Evolutionary conservation across 768 basidiomycete species (phyloP), one percentile per base, ranked within the genome.

Genomic region (Boletus edulis): DNA sequence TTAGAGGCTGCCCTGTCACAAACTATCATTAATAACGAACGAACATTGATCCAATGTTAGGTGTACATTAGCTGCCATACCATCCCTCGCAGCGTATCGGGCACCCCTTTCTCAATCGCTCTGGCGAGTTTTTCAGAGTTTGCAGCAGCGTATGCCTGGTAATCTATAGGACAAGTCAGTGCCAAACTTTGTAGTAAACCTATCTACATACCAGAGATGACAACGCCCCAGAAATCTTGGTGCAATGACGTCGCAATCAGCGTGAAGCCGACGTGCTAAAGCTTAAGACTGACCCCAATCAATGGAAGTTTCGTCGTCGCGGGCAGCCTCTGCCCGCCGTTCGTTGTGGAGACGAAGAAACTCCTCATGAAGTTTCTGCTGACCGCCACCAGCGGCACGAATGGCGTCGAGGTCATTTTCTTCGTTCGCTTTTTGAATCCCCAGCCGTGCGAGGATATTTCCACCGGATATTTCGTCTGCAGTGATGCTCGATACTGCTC

Each of bases 11-110:
- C 89, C 89, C 91, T 94, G 56, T 63, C 55, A 53, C 32, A 60
- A 62, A 41, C 32, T 43, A 46, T 47, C 42, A 64, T 62, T 20
- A 61, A 51, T 48, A 56, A 46, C n/a, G 43, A 35, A 43, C 49
- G 52, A 38, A 39, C 17, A 45, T 29, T 29, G n/a, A 52, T 55
- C 35, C 24, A 4, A 54, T 45, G 49, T 50, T 39, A 60, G 50
- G 66, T 66, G 62, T 75, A 91, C 94, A 96, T 97, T 68, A 96
- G 79, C 68, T 97, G 94, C 92, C 91, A 98, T 77, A 96, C 85
- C 86, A 98, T 96, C 46, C 94, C 94, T 48, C 94, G 83, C 45
- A 95, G 73, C 2, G 92, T 85, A 41, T 83, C 76, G 14, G 97
- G 97, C 39, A 99, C 93, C 4, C 97, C 97, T 57, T 78, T 80